A percentile compares a stretch with the other conserved stretches of the same genome.
These are phyloP conservation scores for Paspalum notatum DNA, from an alignment of 176 grass and related monocot species.

Conservation along the genomic window DNA sequence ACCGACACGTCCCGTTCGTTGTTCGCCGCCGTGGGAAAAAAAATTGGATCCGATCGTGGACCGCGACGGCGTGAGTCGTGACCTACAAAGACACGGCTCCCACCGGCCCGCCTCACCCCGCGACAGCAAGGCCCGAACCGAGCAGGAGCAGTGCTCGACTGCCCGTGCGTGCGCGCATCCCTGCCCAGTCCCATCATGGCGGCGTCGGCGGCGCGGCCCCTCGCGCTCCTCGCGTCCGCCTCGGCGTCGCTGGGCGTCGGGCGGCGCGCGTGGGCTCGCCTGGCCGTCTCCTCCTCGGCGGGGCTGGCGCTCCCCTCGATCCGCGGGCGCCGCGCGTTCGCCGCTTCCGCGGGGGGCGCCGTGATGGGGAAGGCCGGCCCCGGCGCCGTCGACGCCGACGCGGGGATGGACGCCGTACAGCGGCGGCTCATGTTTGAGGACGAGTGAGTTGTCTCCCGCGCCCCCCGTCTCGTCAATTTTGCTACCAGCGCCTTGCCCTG, in stretches of 20 bases:
- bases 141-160: too few relatives aligned
- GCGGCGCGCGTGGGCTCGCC: background rate
- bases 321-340: conserved; percentile 28
- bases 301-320: background rate
- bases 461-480: background rate
- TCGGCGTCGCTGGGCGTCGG: conserved; percentile 24
- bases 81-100: too few relatives aligned
- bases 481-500: background rate
- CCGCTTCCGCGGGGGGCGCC: conserved; percentile 36
- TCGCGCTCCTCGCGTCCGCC: conserved; percentile 41
- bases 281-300: background rate
- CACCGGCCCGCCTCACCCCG: too few relatives aligned
- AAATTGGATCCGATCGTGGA: too few relatives aligned
- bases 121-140: too few relatives aligned
- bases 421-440: conserved; percentile 92
- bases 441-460: conserved; percentile 44
- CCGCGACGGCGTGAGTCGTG: too few relatives aligned
- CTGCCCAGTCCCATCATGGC: background rate
- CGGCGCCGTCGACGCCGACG: conserved; percentile 45
- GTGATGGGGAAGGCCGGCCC: conserved; percentile 48
- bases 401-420: conserved; percentile 82
- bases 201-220: conserved; percentile 33
- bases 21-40: too few relatives aligned
- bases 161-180: background rate
- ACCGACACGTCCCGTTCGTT: too few relatives aligned